phyloP scores from a whole-genome alignment of 164 flowering plant genomes.

The Vitis rupestris region DNA sequence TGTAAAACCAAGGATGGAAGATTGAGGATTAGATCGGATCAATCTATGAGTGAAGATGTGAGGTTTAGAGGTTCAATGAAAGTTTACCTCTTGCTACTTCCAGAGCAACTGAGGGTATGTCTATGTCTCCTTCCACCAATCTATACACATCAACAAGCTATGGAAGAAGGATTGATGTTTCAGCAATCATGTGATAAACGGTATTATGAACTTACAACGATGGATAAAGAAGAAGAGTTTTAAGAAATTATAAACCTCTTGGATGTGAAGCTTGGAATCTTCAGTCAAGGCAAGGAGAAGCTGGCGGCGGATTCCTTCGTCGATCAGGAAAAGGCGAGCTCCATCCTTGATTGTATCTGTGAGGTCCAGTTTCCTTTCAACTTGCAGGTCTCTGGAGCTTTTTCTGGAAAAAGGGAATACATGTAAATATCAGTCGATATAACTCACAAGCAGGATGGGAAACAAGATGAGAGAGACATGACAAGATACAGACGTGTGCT shows the following conservation, averaged over 20 bases:
- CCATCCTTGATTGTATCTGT: slow-evolving; percentile 98
- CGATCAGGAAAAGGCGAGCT: slow-evolving; percentile 80
- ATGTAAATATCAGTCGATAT: neutral
- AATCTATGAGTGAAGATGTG: neutral
- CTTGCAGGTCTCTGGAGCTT: slow-evolving; percentile 40
- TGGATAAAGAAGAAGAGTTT: neutral
- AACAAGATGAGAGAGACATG: slow-evolving; percentile 5
- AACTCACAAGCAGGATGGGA: slow-evolving; percentile 5
- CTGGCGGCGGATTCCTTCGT: slow-evolving; percentile 85
- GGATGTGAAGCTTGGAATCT: slow-evolving; percentile 92
- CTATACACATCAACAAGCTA: slow-evolving; percentile 46
- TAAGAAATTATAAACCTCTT: slow-evolving; percentile 62
- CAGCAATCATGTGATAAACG: neutral
- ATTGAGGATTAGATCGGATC: neutral
- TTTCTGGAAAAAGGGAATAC: slow-evolving; percentile 32
- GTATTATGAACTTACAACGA: neutral
- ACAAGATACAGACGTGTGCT: slow-evolving; percentile 39
- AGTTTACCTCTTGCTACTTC: slow-evolving; percentile 41
- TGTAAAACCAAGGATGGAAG: slow-evolving; percentile 28
- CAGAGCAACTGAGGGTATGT: slow-evolving; percentile 33
- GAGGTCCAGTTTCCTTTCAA: slow-evolving; percentile 70
- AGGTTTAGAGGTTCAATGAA: neutral
- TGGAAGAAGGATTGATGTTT: neutral
- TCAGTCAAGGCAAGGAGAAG: slow-evolving; percentile 94
- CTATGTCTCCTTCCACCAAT: slow-evolving; percentile 35